Conservation (phyloP, 768 basidiomycete species). For the Leucogyrophana mollusca region DNA sequence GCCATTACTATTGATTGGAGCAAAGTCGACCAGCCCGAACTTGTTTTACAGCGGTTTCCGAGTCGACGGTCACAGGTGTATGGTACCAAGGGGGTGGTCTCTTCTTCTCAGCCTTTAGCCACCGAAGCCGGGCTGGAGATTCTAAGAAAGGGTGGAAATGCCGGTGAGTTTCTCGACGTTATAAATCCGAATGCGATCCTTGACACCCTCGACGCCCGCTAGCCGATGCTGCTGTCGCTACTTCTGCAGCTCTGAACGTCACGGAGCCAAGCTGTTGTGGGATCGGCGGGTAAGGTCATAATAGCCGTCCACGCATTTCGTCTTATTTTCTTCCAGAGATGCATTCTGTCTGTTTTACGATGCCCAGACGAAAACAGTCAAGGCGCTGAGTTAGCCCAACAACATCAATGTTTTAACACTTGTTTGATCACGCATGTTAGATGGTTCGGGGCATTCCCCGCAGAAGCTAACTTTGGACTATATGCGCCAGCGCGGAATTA, state of each 20-base stretch:
- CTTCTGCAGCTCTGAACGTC: slow-evolving; percentile 88
- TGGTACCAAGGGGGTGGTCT: slow-evolving; percentile 83
- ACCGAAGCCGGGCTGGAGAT: slow-evolving; percentile 92
- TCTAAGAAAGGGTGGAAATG: slow-evolving; percentile 91
- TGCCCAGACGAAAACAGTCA: slow-evolving; percentile 76
- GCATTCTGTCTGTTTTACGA: slow-evolving; percentile 94
- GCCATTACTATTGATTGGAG: slow-evolving; percentile 46
- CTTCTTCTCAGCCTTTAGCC: slow-evolving; percentile 89
- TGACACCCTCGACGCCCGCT: not conserved
- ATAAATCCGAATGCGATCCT: not conserved
- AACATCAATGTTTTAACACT: too few species aligned
- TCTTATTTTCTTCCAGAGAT: slow-evolving; percentile 48
- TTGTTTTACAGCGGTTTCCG: slow-evolving; percentile 66
- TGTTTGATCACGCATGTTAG: too few species aligned
- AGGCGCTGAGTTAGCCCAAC: slow-evolving; percentile 55
- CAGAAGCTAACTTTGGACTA: slow-evolving; percentile 76
- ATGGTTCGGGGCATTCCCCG: slow-evolving; percentile 90
- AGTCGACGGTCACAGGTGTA: slow-evolving; percentile 87
- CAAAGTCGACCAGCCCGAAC: slow-evolving; percentile 67
- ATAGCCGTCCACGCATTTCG: not conserved
- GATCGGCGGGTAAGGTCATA: slow-evolving; percentile 73
- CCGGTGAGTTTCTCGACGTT: slow-evolving; percentile 53
- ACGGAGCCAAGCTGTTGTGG: slow-evolving; percentile 88
- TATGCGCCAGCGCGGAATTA: slow-evolving; percentile 65
- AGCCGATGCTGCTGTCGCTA: slow-evolving; percentile 96